Percentiles rank a stretch among this genome's conserved stretches.
phyloP scores from a whole-genome alignment of 345 rosid species.

The Murraya paniculata region DNA sequence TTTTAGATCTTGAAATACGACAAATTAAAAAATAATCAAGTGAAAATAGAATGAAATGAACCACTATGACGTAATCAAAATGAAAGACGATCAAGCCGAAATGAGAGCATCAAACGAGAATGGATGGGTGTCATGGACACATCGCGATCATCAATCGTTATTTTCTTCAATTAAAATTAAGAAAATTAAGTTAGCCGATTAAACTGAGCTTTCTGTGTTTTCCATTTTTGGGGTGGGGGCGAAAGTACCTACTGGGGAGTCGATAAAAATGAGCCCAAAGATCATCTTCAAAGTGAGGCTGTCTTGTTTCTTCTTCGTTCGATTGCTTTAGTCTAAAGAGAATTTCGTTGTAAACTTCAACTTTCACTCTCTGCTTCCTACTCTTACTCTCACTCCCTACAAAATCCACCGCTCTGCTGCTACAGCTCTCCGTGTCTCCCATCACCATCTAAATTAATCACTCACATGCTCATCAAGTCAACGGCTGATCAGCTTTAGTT shows the following conservation, averaged over 20 bases:
- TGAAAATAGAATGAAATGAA: not conserved
- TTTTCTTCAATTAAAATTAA: not conserved
- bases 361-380: conserved; percentile 44
- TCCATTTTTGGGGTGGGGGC: no score
- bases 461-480: not conserved
- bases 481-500: not conserved
- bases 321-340: conserved; percentile 45
- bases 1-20: not conserved
- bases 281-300: conserved; percentile 53
- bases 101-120: not conserved
- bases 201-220: not conserved
- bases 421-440: conserved; percentile 56
- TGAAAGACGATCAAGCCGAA: not conserved
- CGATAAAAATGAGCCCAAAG: conserved; percentile 61
- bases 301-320: conserved; percentile 30
- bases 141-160: conserved; percentile 3
- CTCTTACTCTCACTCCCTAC: conserved; percentile 27
- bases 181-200: not conserved
- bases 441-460: conserved; percentile 16
- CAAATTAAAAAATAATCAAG: not conserved
- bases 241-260: conserved; percentile 47
- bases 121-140: not conserved
- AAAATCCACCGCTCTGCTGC: conserved; percentile 48
- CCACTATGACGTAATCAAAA: not conserved
- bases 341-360: conserved; percentile 44